A percentile compares a stretch with the other conserved stretches of the same genome.
These are phyloP conservation scores for Neofusicoccum kwambonambiense DNA, from an alignment of 2,329 filamentous ascomycete genomes.

Conservation along the genomic window DNA sequence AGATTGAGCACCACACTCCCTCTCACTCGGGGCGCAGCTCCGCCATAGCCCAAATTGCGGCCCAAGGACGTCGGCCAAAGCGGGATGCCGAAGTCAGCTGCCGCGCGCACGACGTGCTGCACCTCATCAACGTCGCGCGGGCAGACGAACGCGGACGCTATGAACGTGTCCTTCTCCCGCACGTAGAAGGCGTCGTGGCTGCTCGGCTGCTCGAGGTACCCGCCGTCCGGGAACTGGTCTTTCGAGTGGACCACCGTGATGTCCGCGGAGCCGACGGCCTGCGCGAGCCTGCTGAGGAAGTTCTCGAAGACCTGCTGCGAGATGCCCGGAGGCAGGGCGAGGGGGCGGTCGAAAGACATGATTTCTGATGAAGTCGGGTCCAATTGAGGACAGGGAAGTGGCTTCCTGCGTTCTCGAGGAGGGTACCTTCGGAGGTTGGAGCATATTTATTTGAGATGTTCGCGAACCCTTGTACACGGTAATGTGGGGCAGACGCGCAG, in stretches of 20 bases:
- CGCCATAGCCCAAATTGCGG: slow-evolving; percentile 52
- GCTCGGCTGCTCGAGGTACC: slow-evolving; percentile 23
- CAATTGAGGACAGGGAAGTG: background rate
- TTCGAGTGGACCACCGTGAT: slow-evolving; percentile 18
- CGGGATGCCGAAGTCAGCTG: slow-evolving; percentile 35
- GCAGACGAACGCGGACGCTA: slow-evolving; percentile 45
- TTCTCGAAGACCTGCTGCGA: background rate
- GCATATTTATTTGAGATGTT: background rate
- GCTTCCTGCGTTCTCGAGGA: background rate
- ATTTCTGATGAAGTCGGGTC: background rate
- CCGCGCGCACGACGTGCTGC: slow-evolving; percentile 31
- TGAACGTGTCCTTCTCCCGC: slow-evolving; percentile 44
- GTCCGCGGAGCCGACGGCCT: slow-evolving; percentile 14
- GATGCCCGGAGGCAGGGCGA: slow-evolving; percentile 6
- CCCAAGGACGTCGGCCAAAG: slow-evolving; percentile 38
- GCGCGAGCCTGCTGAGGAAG: background rate
- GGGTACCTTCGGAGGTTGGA: background rate
- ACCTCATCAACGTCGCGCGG: slow-evolving; percentile 43
- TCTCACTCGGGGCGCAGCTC: slow-evolving; percentile 47
- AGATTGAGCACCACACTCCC: slow-evolving; percentile 49
- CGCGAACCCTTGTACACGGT: background rate
- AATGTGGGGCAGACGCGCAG: background rate
- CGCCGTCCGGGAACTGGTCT: slow-evolving; percentile 21
- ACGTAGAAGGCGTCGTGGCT: slow-evolving; percentile 45
- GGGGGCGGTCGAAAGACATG: background rate